Percentiles rank a stretch among this genome's conserved stretches.
phyloP scores from a whole-genome alignment of 768 basidiomycete species.

The Clathrus columnatus region DNA sequence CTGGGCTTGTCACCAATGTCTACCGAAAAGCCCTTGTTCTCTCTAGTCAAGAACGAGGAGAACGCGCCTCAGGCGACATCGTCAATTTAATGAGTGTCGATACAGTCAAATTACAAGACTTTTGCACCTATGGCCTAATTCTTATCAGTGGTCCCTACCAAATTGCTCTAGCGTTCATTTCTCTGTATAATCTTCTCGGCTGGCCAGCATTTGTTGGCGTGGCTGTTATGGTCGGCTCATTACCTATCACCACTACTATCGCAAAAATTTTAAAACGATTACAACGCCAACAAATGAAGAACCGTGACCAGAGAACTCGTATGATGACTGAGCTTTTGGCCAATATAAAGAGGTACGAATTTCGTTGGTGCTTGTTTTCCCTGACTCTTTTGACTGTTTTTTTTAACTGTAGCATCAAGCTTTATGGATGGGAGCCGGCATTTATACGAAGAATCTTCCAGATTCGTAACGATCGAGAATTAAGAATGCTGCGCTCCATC shows the following conservation, averaged over 20 bases:
- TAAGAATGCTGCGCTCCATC: conserved; percentile 76
- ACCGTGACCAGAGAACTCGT: conserved; percentile 72
- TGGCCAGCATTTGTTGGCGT: conserved; percentile 90
- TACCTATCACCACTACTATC: conserved; percentile 67
- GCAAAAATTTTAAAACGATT: conserved; percentile 63
- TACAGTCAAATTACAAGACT: conserved; percentile 66
- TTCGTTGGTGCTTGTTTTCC: not conserved
- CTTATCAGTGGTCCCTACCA: conserved; percentile 81
- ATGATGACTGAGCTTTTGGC: conserved; percentile 90
- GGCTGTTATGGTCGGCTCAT: conserved; percentile 75
- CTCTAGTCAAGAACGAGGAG: conserved; percentile 72
- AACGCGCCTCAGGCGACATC: conserved; percentile 79
- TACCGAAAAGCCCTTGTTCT: conserved; percentile 83
- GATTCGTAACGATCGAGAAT: conserved; percentile 74
- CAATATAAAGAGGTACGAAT: conserved; percentile 71
- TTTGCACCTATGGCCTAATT: conserved; percentile 78
- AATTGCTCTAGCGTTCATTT: conserved; percentile 84
- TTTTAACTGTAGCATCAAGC: conserved; percentile 58
- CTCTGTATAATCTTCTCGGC: conserved; percentile 81
- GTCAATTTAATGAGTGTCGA: conserved; percentile 93
- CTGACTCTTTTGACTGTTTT: not conserved
- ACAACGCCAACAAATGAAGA: conserved; percentile 90
- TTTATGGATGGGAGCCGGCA: conserved; percentile 92
- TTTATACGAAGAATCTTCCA: conserved; percentile 73
- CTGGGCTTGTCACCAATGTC: conserved; percentile 77